Conservation (phyloP, 2,329 filamentous ascomycete genomes). For the Didymellaceae sp. region DNA sequence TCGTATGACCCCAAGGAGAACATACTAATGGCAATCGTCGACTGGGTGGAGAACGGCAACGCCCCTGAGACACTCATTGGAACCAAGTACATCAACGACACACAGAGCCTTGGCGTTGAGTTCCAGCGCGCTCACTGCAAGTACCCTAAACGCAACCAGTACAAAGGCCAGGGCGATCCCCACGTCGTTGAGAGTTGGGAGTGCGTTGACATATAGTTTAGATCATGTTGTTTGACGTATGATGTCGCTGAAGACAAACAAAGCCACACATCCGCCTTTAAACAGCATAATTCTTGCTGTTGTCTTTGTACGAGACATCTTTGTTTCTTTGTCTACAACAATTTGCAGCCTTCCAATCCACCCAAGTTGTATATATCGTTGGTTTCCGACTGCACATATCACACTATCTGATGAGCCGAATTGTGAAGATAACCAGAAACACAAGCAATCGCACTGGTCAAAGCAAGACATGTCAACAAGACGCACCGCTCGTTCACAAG, state of each 20-base stretch:
- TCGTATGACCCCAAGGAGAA: conserved; percentile 51
- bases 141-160: conserved; percentile 45
- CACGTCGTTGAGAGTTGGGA: conserved; percentile 42
- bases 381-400: too few relatives aligned
- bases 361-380: too few relatives aligned
- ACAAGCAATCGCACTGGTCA: too few relatives aligned
- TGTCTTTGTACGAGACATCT: too few relatives aligned
- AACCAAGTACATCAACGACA: conserved; percentile 41
- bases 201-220: conserved; percentile 30
- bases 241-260: neutral
- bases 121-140: conserved; percentile 48
- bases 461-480: too few relatives aligned
- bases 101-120: conserved; percentile 34
- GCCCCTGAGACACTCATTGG: conserved; percentile 51
- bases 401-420: too few relatives aligned
- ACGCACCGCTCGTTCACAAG: too few relatives aligned
- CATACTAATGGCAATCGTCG: conserved; percentile 55
- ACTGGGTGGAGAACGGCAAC: conserved; percentile 54
- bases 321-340: too few relatives aligned
- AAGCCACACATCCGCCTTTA: neutral
- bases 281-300: too few relatives aligned
- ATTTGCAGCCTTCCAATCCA: too few relatives aligned
- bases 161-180: conserved; percentile 41
- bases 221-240: neutral
- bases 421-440: too few relatives aligned